Percentiles rank a stretch among this genome's conserved stretches.
These are phyloP conservation scores for Mollisiaceae sp. DNA, from an alignment of 2,329 filamentous ascomycete species.

Conservation along the genomic window DNA sequence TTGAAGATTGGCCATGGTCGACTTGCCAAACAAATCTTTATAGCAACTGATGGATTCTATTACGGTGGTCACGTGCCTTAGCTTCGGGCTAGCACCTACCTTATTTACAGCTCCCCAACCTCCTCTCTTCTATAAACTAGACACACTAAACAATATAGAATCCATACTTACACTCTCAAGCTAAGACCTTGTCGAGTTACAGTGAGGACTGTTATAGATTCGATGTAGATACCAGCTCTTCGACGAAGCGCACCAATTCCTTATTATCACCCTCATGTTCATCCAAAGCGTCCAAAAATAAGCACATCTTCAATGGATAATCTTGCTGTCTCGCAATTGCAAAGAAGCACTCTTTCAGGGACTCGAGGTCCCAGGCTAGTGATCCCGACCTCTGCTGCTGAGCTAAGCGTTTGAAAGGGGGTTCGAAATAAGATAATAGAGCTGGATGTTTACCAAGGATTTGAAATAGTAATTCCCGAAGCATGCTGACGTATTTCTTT, in stretches of 20 bases:
- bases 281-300: slow-evolving; percentile 20
- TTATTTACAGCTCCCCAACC: too few species aligned
- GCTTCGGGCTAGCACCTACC: too few species aligned
- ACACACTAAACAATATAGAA: too few species aligned
- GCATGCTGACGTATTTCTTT: too few species aligned
- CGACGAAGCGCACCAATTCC: neutral
- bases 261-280: slow-evolving; percentile 15
- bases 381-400: neutral
- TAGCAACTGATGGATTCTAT: neutral
- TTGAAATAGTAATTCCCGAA: slow-evolving; percentile 4
- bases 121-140: too few species aligned
- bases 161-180: too few species aligned
- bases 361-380: neutral
- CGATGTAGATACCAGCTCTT: neutral
- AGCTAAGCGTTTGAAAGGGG: neutral
- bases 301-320: neutral
- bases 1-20: slow-evolving; percentile 6
- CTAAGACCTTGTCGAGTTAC: too few species aligned
- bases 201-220: too few species aligned
- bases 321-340: neutral
- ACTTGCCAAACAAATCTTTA: slow-evolving; percentile 16
- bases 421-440: neutral
- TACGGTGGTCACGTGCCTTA: too few species aligned
- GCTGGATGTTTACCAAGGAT: neutral
- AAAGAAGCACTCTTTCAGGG: neutral